phyloP scores from a whole-genome alignment of 345 rosid genomes.

The Eutrema heterophyllum region DNA sequence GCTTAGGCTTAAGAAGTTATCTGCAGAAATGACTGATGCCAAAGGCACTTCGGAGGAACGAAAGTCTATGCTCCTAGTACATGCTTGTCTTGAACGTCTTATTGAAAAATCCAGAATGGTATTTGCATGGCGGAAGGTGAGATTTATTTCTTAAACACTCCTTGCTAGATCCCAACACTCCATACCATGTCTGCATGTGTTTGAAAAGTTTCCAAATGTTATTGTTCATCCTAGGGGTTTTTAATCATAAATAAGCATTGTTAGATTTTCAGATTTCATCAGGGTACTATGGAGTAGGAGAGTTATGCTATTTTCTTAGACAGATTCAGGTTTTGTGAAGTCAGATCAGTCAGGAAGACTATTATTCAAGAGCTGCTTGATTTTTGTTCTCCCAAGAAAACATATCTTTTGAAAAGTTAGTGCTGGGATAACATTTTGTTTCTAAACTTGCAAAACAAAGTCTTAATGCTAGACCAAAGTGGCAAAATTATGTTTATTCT shows the following conservation, averaged over 20 bases:
- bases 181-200: constrained; percentile 12
- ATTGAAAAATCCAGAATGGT: constrained; percentile 70
- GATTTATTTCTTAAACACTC: constrained; percentile 7
- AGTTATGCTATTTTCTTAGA: neutral
- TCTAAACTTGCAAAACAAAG: neutral
- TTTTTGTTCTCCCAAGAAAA: neutral
- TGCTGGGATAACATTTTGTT: neutral
- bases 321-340: neutral
- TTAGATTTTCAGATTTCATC: neutral
- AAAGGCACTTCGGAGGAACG: constrained; percentile 59
- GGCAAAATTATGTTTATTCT: constrained; percentile 3
- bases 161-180: neutral
- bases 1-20: constrained; percentile 74
- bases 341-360: neutral
- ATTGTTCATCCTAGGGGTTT: neutral
- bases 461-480: neutral
- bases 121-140: constrained; percentile 76
- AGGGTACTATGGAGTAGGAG: constrained; percentile 4
- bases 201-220: constrained; percentile 8
- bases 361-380: neutral
- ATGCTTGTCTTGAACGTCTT: constrained; percentile 63
- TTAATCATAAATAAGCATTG: constrained; percentile 9
- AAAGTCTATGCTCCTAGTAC: constrained; percentile 58
- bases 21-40: constrained; percentile 47
- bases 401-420: neutral